Base-by-base conservation (phyloP, 495 filamentous ascomycete species). In the Geopyxis carbonaria region DNA sequence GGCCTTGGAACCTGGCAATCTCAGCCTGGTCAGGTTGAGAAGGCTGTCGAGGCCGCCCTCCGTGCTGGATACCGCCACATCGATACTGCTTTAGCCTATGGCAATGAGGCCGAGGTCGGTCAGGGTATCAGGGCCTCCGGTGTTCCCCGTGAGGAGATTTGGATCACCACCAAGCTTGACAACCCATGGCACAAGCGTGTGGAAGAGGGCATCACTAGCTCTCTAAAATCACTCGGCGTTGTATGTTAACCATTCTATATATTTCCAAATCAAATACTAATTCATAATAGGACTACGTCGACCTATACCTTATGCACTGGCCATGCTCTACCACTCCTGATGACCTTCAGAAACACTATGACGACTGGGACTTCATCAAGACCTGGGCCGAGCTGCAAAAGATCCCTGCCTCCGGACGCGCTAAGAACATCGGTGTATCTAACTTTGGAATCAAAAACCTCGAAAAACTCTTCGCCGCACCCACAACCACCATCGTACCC, bases 251-350 rank as follows among this genome's bases (percentile, higher is more conserved):
- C 31, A 5, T 33, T 16, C 31, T 14, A 5, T 16, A 7, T 7
- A 16, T 10, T 5, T 7, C 5, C 6, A 5, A 5, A 33, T 33
- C 7, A 16, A 16, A 5, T 7, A 14, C 5, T 10, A 15, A 5
- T 7, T 10, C 6, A 15, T 7, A 15, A 8, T 37, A 37, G 34
- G 72, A 77, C 52, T 92, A 91, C 47, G 72, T 93, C 38, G 82
- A 93, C 50, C 65, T 91, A 19, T 91, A 79, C 59, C 71, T 91
- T 14, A 73, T 89, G 61, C 81, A 91, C 61, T 91, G 81, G 82
- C 83, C 83, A 5, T 63, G 48, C 34, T 65, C 62, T 22, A 63
- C 61, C 20, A 57, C 62, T 16, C 59, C 64, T 9, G 53, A 60
- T 19, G 55, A 68, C 32, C 22, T 39, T 11, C 59, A 48, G 45